Conservation (phyloP, 805 yeast species). For the Hanseniaspora occidentalis region DNA sequence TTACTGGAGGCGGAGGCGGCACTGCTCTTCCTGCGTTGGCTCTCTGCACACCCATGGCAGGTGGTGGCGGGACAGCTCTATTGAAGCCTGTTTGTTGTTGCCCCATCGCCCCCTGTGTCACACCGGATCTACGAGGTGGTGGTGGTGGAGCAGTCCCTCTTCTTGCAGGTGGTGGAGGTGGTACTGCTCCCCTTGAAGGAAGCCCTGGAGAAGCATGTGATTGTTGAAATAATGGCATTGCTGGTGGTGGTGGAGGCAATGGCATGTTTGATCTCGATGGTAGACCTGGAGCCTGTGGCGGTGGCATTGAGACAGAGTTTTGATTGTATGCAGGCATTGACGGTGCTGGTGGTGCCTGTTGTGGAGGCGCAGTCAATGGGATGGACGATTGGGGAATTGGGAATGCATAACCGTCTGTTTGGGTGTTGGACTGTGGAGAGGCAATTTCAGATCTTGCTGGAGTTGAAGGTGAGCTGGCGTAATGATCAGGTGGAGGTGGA, state of each 20-base stretch:
- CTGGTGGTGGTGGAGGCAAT: neutral
- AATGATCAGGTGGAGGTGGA: conserved; percentile 9
- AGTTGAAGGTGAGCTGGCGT: conserved; percentile 7
- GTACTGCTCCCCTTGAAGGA: conserved; percentile 15
- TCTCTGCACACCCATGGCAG: conserved; percentile 14
- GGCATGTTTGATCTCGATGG: neutral
- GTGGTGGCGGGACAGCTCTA: conserved; percentile 9
- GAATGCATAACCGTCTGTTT: conserved; percentile 10
- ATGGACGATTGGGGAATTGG: neutral
- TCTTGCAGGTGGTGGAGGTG: conserved; percentile 17
- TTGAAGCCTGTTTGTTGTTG: conserved; percentile 5
- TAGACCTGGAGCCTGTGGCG: neutral
- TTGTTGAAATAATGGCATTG: conserved; percentile 4
- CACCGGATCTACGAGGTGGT: conserved; percentile 9
- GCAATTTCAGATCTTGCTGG: neutral
- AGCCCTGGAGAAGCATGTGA: conserved; percentile 14
- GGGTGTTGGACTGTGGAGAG: neutral
- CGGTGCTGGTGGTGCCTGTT: neutral
- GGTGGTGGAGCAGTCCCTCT: conserved; percentile 8
- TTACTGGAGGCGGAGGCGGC: conserved; percentile 13
- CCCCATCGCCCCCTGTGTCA: conserved; percentile 5
- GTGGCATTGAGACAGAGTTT: too few relatives aligned
- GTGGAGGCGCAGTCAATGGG: neutral
- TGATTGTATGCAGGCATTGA: too few relatives aligned
- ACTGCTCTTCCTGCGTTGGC: conserved; percentile 3